Evolutionary conservation across 2,329 filamentous ascomycete genomes (phyloP).

Genomic region (Cercospora brassicicola): DNA sequence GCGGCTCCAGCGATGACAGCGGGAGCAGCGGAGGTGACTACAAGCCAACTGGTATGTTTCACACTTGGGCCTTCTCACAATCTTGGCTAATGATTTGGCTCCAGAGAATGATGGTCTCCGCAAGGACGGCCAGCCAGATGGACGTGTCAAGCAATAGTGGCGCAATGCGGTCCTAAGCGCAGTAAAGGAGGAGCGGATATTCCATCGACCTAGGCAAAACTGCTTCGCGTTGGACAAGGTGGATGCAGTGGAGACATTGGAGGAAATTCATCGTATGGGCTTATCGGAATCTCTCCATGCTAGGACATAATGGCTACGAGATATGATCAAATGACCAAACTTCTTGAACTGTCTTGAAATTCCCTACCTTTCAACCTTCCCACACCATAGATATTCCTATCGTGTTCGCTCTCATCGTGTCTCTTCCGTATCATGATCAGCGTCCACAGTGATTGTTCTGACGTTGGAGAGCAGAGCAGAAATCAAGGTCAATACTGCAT

Average conservation of each 20-base stretch:
- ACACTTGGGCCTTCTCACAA: neutral
- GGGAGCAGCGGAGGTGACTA: constrained; percentile 28
- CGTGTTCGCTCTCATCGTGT: neutral
- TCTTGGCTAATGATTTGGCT: constrained; percentile 8
- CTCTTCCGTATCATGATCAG: neutral
- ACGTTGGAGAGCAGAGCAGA: neutral
- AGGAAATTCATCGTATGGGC: constrained; percentile 17
- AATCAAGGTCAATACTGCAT: neutral
- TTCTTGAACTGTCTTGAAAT: neutral
- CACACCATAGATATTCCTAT: neutral
- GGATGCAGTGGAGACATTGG: constrained; percentile 11
- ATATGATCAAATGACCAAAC: neutral
- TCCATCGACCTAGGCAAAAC: neutral
- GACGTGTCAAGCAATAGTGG: neutral
- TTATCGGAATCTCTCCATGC: neutral
- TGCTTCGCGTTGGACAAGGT: neutral
- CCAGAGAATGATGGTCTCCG: constrained; percentile 47
- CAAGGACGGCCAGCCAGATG: constrained; percentile 46
- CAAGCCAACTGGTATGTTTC: constrained; percentile 39
- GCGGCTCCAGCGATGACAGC: constrained; percentile 12
- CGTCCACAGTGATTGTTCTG: neutral
- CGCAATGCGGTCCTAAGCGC: neutral
- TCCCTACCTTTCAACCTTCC: neutral
- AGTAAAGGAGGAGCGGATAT: neutral
- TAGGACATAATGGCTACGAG: neutral